A percentile compares a stretch with the other conserved stretches of the same genome.
Evolutionary conservation across 768 basidiomycete species (phyloP).

Genomic region (Russula vinacea): DNA sequence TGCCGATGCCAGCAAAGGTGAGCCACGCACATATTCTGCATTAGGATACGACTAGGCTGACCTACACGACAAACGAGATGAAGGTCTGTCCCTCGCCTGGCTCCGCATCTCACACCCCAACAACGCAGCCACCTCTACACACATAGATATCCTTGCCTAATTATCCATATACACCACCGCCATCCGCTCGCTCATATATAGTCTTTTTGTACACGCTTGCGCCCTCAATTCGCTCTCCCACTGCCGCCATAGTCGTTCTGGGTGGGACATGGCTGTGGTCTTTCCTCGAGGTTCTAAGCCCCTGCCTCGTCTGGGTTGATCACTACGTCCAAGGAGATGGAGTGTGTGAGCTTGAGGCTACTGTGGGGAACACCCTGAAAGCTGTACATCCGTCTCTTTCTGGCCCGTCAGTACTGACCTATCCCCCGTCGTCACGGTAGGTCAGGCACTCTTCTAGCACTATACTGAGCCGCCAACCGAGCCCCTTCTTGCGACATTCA

Average conservation of each 20-base stretch:
- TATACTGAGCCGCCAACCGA: constrained; percentile 79
- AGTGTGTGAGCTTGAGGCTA: constrained; percentile 67
- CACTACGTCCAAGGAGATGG: constrained; percentile 69
- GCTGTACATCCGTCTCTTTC: constrained; percentile 51
- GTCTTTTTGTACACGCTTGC: constrained; percentile 69
- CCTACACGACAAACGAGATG: constrained; percentile 86
- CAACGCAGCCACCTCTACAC: neutral
- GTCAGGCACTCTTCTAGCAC: constrained; percentile 85
- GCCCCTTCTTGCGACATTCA: constrained; percentile 57
- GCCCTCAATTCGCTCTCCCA: constrained; percentile 62
- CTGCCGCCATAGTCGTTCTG: constrained; percentile 76
- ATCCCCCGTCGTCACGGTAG: constrained; percentile 40
- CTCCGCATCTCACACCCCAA: constrained; percentile 1
- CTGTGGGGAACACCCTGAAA: constrained; percentile 77
- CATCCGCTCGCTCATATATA: constrained; percentile 63
- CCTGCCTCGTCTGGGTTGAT: constrained; percentile 86
- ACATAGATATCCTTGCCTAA: constrained; percentile 78
- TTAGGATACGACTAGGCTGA: constrained; percentile 92
- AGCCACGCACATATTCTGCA: constrained; percentile 47
- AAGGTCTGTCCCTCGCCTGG: constrained; percentile 54
- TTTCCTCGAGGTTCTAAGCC: constrained; percentile 79
- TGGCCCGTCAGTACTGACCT: constrained; percentile 2
- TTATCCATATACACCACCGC: constrained; percentile 90
- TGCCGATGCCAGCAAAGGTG: constrained; percentile 50
- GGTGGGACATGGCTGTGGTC: constrained; percentile 96